Conservation (phyloP, 2,329 filamentous ascomycete genomes). For the Neonectria ditissima region DNA sequence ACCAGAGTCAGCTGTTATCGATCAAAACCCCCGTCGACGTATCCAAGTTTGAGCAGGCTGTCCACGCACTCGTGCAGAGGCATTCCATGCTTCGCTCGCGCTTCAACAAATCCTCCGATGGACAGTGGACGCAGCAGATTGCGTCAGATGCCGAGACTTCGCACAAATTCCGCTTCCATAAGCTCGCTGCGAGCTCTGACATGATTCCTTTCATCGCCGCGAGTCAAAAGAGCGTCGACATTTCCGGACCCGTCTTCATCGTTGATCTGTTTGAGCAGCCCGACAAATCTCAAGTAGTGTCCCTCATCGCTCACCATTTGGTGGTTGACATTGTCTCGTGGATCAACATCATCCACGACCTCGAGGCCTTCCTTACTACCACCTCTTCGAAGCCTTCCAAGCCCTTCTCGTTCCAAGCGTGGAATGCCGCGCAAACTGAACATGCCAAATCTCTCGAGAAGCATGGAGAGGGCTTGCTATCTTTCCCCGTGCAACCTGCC, state of each 20-base stretch:
- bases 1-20: constrained; percentile 57
- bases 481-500: constrained; percentile 16
- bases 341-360: constrained; percentile 57
- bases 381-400: constrained; percentile 23
- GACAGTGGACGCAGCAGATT: constrained; percentile 42
- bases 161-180: constrained; percentile 34
- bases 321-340: constrained; percentile 60
- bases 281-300: constrained; percentile 40
- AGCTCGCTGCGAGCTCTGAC: constrained; percentile 22
- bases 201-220: constrained; percentile 4
- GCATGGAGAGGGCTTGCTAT: neutral
- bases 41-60: constrained; percentile 33
- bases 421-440: constrained; percentile 51
- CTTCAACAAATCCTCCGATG: constrained; percentile 33
- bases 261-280: constrained; percentile 19
- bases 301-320: constrained; percentile 52
- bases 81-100: constrained; percentile 54
- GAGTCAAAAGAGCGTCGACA: constrained; percentile 16
- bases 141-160: constrained; percentile 32
- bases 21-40: constrained; percentile 37
- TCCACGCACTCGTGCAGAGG: constrained; percentile 43
- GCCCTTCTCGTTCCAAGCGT: constrained; percentile 53
- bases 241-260: constrained; percentile 16
- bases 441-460: constrained; percentile 37
- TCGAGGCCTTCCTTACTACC: constrained; percentile 53